Conservation (phyloP, 2,329 filamentous ascomycete species). For the Ophiostoma sp. region DNA sequence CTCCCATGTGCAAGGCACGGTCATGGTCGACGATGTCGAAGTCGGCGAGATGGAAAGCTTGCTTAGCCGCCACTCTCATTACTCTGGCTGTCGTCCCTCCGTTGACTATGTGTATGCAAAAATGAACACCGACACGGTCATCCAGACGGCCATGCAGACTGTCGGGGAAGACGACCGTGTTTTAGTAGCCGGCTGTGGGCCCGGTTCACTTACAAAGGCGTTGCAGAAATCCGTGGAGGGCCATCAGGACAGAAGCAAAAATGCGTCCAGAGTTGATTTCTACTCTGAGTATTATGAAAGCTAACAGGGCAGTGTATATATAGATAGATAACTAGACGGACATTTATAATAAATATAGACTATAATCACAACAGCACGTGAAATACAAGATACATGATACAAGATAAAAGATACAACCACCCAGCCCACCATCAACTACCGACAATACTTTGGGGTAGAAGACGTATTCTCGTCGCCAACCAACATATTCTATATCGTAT, state of each 20-base stretch:
- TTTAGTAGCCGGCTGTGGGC: conserved; percentile 25
- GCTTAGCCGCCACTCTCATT: not conserved
- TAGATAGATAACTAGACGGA: too few species aligned
- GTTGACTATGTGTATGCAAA: not conserved
- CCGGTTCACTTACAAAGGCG: conserved; percentile 4
- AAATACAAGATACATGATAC: too few species aligned
- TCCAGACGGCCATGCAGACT: conserved; percentile 14
- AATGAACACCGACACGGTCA: not conserved
- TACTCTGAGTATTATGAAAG: conserved; percentile 20
- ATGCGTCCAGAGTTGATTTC: conserved; percentile 21
- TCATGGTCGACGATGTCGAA: not conserved
- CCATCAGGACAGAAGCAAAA: not conserved
- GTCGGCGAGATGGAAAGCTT: not conserved
- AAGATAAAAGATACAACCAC: too few species aligned
- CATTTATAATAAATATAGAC: not conserved
- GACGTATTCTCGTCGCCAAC: not conserved
- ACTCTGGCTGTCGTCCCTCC: not conserved
- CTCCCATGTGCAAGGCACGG: too few species aligned
- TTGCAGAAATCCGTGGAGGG: conserved; percentile 7
- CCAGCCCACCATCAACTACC: not conserved
- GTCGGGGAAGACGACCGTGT: not conserved
- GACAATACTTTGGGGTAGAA: not conserved
- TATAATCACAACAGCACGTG: not conserved
- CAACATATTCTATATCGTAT: not conserved
- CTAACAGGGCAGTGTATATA: not conserved